These are phyloP conservation scores for Scleroderma bovista DNA, from an alignment of 768 basidiomycete genomes.

Conservation along the genomic window DNA sequence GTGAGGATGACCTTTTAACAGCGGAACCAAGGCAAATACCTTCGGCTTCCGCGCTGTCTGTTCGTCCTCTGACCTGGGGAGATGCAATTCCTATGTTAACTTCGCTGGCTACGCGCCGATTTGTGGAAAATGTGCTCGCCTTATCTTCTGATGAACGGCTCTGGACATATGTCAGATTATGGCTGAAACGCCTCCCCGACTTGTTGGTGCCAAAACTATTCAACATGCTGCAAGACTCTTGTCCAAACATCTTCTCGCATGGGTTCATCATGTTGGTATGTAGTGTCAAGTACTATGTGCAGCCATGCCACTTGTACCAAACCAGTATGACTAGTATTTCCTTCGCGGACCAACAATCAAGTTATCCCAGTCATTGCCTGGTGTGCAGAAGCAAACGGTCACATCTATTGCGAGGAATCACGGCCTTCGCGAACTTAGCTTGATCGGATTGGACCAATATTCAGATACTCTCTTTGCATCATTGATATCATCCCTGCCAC, in stretches of 20 bases:
- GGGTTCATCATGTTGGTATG: conserved; percentile 53
- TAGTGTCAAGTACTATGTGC: background rate
- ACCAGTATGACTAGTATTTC: conserved; percentile 42
- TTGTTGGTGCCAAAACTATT: conserved; percentile 45
- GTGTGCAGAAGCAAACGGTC: conserved; percentile 48
- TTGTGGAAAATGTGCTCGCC: conserved; percentile 39
- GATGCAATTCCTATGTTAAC: conserved; percentile 39
- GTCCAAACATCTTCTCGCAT: conserved; percentile 48
- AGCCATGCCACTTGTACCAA: background rate
- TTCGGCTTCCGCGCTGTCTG: conserved; percentile 49
- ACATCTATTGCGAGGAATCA: conserved; percentile 30
- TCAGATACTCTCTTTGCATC: conserved; percentile 47
- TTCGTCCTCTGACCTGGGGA: conserved; percentile 31
- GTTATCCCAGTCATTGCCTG: conserved; percentile 45
- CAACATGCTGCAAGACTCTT: conserved; percentile 41
- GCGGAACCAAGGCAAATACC: conserved; percentile 34
- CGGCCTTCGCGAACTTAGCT: conserved; percentile 41
- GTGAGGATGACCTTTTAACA: conserved; percentile 38
- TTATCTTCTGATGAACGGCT: conserved; percentile 34
- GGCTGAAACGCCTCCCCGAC: conserved; percentile 49
- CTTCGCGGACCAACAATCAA: conserved; percentile 47
- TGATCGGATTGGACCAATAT: conserved; percentile 49
- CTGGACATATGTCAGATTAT: conserved; percentile 37
- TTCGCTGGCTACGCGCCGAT: conserved; percentile 45
- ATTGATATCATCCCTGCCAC: conserved; percentile 39